Evolutionary conservation across 805 yeast species (phyloP).

Genomic region (Candida nemodendra): DNA sequence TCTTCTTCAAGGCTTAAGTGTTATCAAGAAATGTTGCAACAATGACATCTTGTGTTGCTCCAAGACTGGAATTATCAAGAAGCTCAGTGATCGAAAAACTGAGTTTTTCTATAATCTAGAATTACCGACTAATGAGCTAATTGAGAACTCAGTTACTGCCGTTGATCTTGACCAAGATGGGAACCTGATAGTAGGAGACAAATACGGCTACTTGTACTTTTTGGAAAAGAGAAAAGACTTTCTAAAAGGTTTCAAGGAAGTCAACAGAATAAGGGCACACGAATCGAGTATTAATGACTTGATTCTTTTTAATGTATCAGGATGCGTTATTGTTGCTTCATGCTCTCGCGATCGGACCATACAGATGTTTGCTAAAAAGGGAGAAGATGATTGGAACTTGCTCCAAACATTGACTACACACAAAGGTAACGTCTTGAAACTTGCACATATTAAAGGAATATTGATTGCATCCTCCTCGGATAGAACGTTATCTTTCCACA

Average conservation of each 20-base stretch:
- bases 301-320: constrained; percentile 32
- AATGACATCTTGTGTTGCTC: constrained; percentile 42
- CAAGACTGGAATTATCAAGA: constrained; percentile 39
- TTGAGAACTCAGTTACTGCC: constrained; percentile 41
- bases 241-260: constrained; percentile 23
- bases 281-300: constrained; percentile 51
- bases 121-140: constrained; percentile 32
- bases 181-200: constrained; percentile 46
- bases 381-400: constrained; percentile 43
- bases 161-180: constrained; percentile 34
- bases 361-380: constrained; percentile 43
- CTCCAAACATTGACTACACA: constrained; percentile 60
- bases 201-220: constrained; percentile 42
- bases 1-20: constrained; percentile 38
- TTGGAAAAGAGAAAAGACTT: constrained; percentile 21
- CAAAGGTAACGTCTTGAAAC: constrained; percentile 48
- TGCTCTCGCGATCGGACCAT: constrained; percentile 64
- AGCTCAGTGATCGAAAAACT: constrained; percentile 16
- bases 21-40: constrained; percentile 35
- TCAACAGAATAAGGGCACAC: constrained; percentile 42
- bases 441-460: constrained; percentile 32
- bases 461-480: constrained; percentile 60
- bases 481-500: constrained; percentile 57
- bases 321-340: constrained; percentile 37
- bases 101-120: constrained; percentile 9